Evolutionary conservation across 495 filamentous ascomycete species (phyloP).

Genomic region (Aspergillus homomorphus): DNA sequence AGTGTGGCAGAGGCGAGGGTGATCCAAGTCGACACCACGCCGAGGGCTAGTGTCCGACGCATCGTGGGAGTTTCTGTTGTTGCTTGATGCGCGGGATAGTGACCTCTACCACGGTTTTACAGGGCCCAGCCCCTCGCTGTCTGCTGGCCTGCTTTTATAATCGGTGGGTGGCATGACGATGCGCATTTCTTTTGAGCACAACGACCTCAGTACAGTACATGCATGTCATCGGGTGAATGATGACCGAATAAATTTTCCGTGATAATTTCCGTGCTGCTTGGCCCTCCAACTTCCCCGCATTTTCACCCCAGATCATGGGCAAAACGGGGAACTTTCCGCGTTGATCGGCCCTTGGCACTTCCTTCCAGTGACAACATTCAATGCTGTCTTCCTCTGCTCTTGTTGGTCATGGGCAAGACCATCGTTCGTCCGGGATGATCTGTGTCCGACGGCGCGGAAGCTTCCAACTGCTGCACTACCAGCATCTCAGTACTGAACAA

Average conservation of each 20-base stretch:
- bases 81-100: no score
- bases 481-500: no score
- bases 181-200: no score
- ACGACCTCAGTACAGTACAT: no score
- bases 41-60: constrained; percentile 8
- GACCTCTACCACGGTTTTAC: no score
- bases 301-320: background rate
- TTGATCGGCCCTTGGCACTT: background rate
- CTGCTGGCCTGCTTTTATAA: no score
- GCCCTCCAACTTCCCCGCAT: background rate
- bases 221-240: background rate
- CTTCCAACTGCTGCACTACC: no score
- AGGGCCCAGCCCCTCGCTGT: no score
- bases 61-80: no score
- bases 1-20: constrained; percentile 21
- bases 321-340: background rate
- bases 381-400: background rate
- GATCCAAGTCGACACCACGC: constrained; percentile 8
- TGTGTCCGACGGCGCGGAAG: background rate
- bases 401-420: background rate
- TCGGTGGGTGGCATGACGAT: no score
- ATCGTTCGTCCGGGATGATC: background rate
- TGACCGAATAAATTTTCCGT: background rate
- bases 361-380: background rate
- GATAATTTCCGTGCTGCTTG: background rate